phyloP scores from a whole-genome alignment of 2,329 filamentous ascomycete genomes.

The Westerdykella ornata region DNA sequence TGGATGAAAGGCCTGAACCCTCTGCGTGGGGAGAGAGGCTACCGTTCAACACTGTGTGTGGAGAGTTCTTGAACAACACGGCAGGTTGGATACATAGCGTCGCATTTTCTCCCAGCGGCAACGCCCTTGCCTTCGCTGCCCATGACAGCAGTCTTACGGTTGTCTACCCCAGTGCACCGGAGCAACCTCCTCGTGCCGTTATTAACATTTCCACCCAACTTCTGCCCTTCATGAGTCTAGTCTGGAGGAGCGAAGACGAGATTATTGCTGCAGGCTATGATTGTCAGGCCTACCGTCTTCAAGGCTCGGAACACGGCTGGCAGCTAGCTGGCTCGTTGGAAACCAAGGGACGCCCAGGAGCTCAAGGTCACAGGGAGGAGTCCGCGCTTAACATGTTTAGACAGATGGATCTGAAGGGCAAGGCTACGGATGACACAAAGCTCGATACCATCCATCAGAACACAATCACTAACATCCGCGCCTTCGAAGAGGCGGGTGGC shows the following conservation, averaged over 20 bases:
- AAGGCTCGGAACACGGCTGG: conserved; percentile 74
- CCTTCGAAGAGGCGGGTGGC: conserved; percentile 61
- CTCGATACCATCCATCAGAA: conserved; percentile 96
- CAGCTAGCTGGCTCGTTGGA: conserved; percentile 75
- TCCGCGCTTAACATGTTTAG: conserved; percentile 96
- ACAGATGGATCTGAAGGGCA: conserved; percentile 97
- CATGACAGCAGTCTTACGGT: conserved; percentile 97
- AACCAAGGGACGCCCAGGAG: conserved; percentile 56
- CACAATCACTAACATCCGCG: conserved; percentile 78
- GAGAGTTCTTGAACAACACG: conserved; percentile 91
- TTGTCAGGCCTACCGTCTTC: conserved; percentile 82
- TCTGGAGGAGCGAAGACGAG: conserved; percentile 88
- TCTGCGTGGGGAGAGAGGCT: conserved; percentile 90
- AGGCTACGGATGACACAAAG: conserved; percentile 84
- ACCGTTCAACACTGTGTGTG: conserved; percentile 97
- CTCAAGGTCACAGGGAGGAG: conserved; percentile 66
- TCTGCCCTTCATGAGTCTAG: conserved; percentile 82
- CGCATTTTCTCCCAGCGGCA: conserved; percentile 83
- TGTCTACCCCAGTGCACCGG: conserved; percentile 86
- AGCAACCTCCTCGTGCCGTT: conserved; percentile 85
- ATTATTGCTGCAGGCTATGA: conserved; percentile 92
- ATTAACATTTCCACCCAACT: conserved; percentile 84
- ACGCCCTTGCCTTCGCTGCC: conserved; percentile 87
- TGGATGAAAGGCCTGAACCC: conserved; percentile 78
- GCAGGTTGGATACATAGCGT: conserved; percentile 95